phyloP scores from a whole-genome alignment of 768 basidiomycete species.

The Tylopilus rubrobrunneus region DNA sequence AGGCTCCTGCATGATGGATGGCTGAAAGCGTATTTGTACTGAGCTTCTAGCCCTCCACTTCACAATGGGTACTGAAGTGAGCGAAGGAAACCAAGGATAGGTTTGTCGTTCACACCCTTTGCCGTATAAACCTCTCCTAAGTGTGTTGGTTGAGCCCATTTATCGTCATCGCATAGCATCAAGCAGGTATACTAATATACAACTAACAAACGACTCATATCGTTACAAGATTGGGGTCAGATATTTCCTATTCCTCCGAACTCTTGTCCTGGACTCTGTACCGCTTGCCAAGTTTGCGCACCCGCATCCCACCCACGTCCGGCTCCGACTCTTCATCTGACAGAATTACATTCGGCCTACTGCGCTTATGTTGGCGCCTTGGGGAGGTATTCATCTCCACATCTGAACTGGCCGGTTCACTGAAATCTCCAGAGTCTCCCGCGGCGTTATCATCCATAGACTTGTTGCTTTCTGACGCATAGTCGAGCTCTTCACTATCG shows the following conservation, averaged over 20 bases:
- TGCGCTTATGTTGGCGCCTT: neutral
- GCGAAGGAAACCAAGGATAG: no score
- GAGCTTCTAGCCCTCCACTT: no score
- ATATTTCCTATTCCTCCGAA: constrained; percentile 2
- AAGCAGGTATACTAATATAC: no score
- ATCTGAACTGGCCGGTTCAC: neutral
- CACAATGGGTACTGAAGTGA: no score
- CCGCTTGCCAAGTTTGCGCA: neutral
- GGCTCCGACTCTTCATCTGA: constrained; percentile 5
- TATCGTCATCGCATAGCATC: no score
- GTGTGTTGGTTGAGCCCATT: no score
- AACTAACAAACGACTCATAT: no score
- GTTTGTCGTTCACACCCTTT: no score
- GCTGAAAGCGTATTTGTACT: no score
- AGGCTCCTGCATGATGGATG: no score
- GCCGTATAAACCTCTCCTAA: no score
- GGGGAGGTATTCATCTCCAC: neutral
- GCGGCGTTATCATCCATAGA: neutral
- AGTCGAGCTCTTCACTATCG: neutral
- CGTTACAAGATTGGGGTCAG: no score
- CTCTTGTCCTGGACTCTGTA: constrained; percentile 3
- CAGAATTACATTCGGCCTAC: neutral
- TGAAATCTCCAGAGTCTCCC: neutral
- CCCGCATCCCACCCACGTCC: neutral
- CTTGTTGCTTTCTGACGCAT: neutral